These are phyloP conservation scores for Lippia alba DNA, from an alignment of 305 asterid species.

Conservation along the genomic window DNA sequence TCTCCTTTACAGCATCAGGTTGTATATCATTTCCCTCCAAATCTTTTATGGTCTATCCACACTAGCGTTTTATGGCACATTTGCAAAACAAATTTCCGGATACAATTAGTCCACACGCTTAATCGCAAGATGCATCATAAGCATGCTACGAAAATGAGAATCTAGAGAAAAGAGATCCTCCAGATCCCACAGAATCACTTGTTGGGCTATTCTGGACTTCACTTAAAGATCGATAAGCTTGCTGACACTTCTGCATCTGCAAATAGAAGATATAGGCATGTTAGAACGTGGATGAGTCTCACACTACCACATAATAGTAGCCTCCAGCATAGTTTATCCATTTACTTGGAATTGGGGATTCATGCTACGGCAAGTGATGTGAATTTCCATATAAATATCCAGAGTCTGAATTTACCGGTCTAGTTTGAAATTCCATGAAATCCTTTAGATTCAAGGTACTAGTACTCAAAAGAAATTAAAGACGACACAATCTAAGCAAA, in stretches of 20 bases:
- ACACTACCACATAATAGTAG: too few species aligned
- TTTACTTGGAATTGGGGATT: too few species aligned
- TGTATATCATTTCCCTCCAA: not conserved
- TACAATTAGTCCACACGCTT: not conserved
- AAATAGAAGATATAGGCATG: slow-evolving; percentile 19
- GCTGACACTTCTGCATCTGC: slow-evolving; percentile 91
- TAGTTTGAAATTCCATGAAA: too few species aligned
- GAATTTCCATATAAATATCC: too few species aligned
- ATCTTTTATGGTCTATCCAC: slow-evolving; percentile 12
- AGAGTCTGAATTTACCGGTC: too few species aligned
- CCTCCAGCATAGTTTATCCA: too few species aligned
- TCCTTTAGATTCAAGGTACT: too few species aligned
- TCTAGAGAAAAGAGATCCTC: slow-evolving; percentile 83
- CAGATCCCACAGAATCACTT: slow-evolving; percentile 64
- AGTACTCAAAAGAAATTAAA: too few species aligned
- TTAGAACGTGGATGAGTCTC: slow-evolving; percentile 16
- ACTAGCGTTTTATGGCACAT: slow-evolving; percentile 4
- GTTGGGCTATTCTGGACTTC: slow-evolving; percentile 75
- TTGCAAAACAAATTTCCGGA: slow-evolving; percentile 21
- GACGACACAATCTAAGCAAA: too few species aligned
- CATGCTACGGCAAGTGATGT: too few species aligned
- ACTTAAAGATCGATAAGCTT: slow-evolving; percentile 67
- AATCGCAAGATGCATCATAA: not conserved
- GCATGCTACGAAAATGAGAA: slow-evolving; percentile 70
- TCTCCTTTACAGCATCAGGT: not conserved